Evolutionary conservation across 2,329 filamentous ascomycete genomes (phyloP).

Genomic region (Bipolaris sorokiniana): DNA sequence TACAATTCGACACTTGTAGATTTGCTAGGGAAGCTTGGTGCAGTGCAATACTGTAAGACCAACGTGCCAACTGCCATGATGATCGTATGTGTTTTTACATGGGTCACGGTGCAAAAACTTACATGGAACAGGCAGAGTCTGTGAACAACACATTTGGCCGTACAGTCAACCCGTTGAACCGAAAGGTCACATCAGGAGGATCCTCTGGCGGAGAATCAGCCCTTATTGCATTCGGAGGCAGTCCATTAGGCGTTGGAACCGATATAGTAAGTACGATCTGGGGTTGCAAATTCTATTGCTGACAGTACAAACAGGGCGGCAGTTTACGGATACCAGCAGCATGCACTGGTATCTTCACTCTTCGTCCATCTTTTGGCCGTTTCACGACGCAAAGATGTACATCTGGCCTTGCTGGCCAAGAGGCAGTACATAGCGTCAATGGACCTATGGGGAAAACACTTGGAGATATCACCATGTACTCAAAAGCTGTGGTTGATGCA

Average conservation of each 20-base stretch:
- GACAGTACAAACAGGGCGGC: conserved; percentile 48
- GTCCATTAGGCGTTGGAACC: conserved; percentile 66
- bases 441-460: conserved; percentile 66
- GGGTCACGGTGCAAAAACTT: neutral
- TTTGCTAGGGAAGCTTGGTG: conserved; percentile 65
- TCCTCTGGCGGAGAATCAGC: conserved; percentile 72
- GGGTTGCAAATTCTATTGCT: neutral
- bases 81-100: conserved; percentile 52
- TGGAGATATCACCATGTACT: conserved; percentile 56
- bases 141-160: conserved; percentile 70
- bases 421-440: conserved; percentile 68
- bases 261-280: conserved; percentile 58
- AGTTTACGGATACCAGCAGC: conserved; percentile 63
- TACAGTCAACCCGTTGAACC: conserved; percentile 67
- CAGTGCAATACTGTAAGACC: conserved; percentile 73
- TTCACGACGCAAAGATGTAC: conserved; percentile 63
- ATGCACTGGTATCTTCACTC: conserved; percentile 64
- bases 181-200: conserved; percentile 66
- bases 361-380: conserved; percentile 64
- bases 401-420: conserved; percentile 68
- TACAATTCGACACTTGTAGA: conserved; percentile 64
- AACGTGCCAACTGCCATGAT: conserved; percentile 74
- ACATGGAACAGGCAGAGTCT: conserved; percentile 57
- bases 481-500: conserved; percentile 50
- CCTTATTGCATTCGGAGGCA: conserved; percentile 65